A percentile compares a stretch with the other conserved stretches of the same genome.
Evolutionary conservation across 306 rosid genomes (phyloP).

Genomic region (Quercus glauca): DNA sequence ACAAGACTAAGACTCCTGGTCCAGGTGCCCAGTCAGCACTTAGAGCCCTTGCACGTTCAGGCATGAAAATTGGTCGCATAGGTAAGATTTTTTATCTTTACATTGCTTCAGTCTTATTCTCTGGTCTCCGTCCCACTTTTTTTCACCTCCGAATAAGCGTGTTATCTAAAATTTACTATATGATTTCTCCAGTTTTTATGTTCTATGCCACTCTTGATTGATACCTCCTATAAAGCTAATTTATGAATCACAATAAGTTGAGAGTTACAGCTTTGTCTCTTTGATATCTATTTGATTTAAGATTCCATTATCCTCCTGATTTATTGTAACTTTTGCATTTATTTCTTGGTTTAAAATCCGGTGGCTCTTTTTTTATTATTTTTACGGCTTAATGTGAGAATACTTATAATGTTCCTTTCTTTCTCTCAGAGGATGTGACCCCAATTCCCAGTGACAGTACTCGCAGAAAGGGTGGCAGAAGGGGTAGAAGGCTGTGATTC

Average conservation of each 20-base stretch:
- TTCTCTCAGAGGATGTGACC: conserved; percentile 44
- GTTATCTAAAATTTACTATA: no score
- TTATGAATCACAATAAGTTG: not conserved
- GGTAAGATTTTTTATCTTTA: conserved; percentile 18
- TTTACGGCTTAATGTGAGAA: no score
- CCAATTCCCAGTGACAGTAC: conserved; percentile 57
- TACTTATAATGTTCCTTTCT: no score
- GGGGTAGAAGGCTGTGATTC: conserved; percentile 48
- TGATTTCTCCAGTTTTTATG: not conserved
- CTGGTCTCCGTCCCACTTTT: not conserved
- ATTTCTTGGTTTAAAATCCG: no score
- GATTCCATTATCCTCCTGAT: no score
- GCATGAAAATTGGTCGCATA: conserved; percentile 58
- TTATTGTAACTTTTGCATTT: no score
- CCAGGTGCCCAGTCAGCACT: conserved; percentile 58
- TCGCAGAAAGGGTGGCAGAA: conserved; percentile 54
- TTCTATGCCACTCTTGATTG: not conserved
- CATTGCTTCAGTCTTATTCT: not conserved
- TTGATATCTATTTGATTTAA: no score
- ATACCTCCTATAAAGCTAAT: no score
- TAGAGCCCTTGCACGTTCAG: conserved; percentile 59
- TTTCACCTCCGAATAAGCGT: no score
- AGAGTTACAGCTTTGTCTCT: no score
- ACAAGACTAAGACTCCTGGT: conserved; percentile 58
- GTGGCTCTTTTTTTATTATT: no score